Base-by-base conservation (phyloP, 129 eudicot species). In the Cynara cardunculus region DNA sequence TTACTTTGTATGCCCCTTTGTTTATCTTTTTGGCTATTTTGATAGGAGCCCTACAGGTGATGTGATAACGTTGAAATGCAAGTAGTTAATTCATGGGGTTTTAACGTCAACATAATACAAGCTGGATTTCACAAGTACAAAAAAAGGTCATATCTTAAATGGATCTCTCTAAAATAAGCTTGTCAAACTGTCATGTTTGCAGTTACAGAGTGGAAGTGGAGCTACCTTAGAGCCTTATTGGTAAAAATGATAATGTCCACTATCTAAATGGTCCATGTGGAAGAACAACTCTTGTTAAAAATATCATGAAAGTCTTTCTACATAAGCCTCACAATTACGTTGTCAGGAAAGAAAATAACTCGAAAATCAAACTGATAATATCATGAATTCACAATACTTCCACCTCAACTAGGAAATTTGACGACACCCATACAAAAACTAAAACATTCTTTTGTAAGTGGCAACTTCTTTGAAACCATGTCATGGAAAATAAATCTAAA, bases 181-280 rank as follows among this genome's bases (percentile, higher is more conserved):
- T 25, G 46, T 25, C 14, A 67, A 77, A 78, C 74, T 66, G 19
- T 18, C 81, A 25, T 39, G 65, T 27, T n/a, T 31, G 24, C 65
- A 56, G 65, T 56, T 56, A 56, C 8, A 16, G 34, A n/a, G 7
- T 8, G 34, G 74, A 70, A n/a, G 7, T 8, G 34, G 74, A 70
- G 74, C 74, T 70, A 70, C 74, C 34, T 69, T 30, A 24, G 27
- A 77, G 16, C 13, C n/a, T 69, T 78, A 69, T 44, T 13, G 59
- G 46, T 19, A 78, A 9, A 27, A 21, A 44, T 41, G 46, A 8
- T 68, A 3, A 8, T 14, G 9, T 64, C n/a, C 81, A 25, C 44
- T 66, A 21, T 37, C 39, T 37, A 66, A 39, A 30, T 44, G 75
- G 30, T 11, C 44, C 27, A 6, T 19, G 32, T 30, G 37, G 9